Percentiles rank a stretch among this genome's conserved stretches.
Evolutionary conservation across 257 asterid genomes (phyloP).

Genomic region (Asclepias syriaca): DNA sequence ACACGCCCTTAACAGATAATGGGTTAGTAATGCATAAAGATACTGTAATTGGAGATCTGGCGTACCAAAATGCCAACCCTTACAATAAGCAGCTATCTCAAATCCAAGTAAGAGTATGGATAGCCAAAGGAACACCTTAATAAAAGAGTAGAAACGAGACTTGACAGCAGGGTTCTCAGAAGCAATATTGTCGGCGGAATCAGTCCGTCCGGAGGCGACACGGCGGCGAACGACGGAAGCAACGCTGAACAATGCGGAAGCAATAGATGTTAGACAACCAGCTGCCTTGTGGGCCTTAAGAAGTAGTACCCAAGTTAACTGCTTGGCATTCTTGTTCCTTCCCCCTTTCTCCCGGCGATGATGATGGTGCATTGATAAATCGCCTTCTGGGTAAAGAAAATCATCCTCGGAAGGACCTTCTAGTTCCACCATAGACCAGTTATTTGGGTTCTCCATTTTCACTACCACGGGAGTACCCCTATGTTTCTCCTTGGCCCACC

Average conservation of each 20-base stretch:
- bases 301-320: conserved; percentile 89
- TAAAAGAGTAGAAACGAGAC: conserved; percentile 50
- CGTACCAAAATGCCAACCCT: conserved; percentile 81
- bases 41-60: conserved; percentile 52
- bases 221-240: conserved; percentile 76
- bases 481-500: conserved; percentile 79
- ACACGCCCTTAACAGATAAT: conserved; percentile 48
- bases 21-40: conserved; percentile 41
- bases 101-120: conserved; percentile 56
- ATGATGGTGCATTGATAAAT: conserved; percentile 22
- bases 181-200: conserved; percentile 51
- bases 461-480: conserved; percentile 87
- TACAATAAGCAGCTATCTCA: conserved; percentile 67
- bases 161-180: conserved; percentile 34
- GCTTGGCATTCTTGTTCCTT: conserved; percentile 90
- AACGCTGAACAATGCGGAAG: conserved; percentile 66
- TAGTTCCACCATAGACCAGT: conserved; percentile 95
- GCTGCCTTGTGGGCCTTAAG: conserved; percentile 88
- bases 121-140: conserved; percentile 51
- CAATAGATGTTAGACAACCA: conserved; percentile 76
- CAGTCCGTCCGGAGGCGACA: conserved; percentile 64
- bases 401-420: conserved; percentile 70
- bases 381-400: conserved; percentile 46
- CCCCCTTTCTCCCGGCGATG: conserved; percentile 40
- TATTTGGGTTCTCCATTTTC: conserved; percentile 88